Percentiles rank a stretch among this genome's conserved stretches.
These are phyloP conservation scores for Rhynchosporium secalis DNA, from an alignment of 2,329 filamentous ascomycete species.

Conservation along the genomic window DNA sequence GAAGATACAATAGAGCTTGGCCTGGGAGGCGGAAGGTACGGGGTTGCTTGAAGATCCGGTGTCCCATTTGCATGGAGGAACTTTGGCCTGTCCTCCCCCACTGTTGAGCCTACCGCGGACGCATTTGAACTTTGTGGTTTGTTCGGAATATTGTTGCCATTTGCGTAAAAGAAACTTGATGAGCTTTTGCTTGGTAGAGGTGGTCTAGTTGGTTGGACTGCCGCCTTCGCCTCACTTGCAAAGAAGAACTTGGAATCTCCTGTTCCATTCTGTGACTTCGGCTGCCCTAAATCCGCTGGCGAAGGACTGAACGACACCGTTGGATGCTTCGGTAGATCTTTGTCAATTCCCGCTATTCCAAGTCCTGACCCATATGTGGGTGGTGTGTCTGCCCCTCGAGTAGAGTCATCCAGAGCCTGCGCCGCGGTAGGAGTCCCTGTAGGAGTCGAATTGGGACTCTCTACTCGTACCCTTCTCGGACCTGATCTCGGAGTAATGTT, in stretches of 20 bases:
- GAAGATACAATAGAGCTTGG: constrained; percentile 50
- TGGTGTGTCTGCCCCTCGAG: constrained; percentile 40
- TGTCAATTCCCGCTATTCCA: constrained; percentile 34
- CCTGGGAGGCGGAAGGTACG: constrained; percentile 43
- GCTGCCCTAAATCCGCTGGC: constrained; percentile 39
- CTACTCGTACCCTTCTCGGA: constrained; percentile 67
- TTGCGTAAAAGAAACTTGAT: constrained; percentile 51
- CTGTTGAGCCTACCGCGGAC: constrained; percentile 36
- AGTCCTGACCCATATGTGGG: constrained; percentile 25
- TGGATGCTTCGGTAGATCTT: constrained; percentile 33
- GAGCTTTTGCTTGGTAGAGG: constrained; percentile 32
- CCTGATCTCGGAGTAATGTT: constrained; percentile 81
- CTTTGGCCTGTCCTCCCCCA: constrained; percentile 49
- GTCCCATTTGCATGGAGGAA: constrained; percentile 76
- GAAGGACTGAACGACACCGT: constrained; percentile 46
- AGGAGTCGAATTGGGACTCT: constrained; percentile 68
- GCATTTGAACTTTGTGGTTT: constrained; percentile 36
- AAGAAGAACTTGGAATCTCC: constrained; percentile 82
- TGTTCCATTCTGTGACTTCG: constrained; percentile 34
- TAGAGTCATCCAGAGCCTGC: constrained; percentile 38
- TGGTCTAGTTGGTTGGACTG: constrained; percentile 34
- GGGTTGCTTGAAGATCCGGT: constrained; percentile 49
- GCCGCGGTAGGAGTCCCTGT: constrained; percentile 55
- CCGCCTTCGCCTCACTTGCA: constrained; percentile 70
- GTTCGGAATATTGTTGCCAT: constrained; percentile 44